These are phyloP conservation scores for Blastomyces parvus DNA, from an alignment of 2,329 filamentous ascomycete genomes.

Conservation along the genomic window DNA sequence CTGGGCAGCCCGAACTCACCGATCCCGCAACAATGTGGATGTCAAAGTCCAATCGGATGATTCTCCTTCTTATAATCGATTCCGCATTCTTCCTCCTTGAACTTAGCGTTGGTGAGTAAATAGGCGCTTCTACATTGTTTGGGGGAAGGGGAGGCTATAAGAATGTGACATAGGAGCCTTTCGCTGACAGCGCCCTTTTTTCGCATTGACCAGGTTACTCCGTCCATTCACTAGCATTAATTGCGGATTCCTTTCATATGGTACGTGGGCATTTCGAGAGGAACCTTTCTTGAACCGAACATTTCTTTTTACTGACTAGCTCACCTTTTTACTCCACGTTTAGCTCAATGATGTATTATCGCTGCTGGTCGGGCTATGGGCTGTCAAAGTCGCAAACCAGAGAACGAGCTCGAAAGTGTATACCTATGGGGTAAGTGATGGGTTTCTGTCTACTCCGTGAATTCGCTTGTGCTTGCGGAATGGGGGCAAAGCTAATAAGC, in stretches of 20 bases:
- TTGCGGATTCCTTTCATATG: slow-evolving; percentile 98
- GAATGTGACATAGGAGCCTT: neutral
- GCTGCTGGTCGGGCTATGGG: slow-evolving; percentile 85
- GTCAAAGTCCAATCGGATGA: slow-evolving; percentile 86
- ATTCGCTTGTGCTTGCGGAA: slow-evolving; percentile 4
- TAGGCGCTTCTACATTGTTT: neutral
- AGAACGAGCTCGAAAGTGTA: slow-evolving; percentile 76
- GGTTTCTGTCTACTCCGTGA: slow-evolving; percentile 5
- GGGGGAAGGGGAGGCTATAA: neutral
- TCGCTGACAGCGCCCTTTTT: neutral
- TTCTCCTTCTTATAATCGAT: slow-evolving; percentile 87
- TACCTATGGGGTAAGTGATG: slow-evolving; percentile 70
- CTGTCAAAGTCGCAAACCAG: slow-evolving; percentile 77
- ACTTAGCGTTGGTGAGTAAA: slow-evolving; percentile 55
- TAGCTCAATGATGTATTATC: slow-evolving; percentile 96
- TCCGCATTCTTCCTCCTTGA: slow-evolving; percentile 83
- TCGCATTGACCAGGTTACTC: slow-evolving; percentile 51
- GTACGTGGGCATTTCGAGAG: slow-evolving; percentile 38
- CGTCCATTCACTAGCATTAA: slow-evolving; percentile 83
- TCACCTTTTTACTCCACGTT: neutral
- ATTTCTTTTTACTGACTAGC: neutral
- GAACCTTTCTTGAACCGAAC: neutral
- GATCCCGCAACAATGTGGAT: slow-evolving; percentile 55
- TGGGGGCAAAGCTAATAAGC: slow-evolving; percentile 18
- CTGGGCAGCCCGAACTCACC: neutral